Evolutionary conservation across 1,284 basidiomycete genomes (phyloP).

Genomic region (Dichomitus squalens): DNA sequence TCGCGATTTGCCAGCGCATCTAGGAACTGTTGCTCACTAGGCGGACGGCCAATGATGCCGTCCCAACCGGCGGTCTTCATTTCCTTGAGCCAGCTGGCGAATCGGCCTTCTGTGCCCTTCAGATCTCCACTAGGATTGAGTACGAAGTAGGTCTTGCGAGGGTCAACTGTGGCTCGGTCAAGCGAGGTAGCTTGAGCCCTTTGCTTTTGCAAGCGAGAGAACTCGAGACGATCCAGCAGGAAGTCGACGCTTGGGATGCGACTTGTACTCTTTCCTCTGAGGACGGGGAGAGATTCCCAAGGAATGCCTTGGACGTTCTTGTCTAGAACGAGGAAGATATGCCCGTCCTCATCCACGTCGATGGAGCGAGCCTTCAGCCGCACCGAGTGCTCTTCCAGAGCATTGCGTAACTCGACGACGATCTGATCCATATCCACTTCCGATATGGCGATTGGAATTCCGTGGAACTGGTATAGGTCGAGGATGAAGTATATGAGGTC

Average conservation of each 20-base stretch:
- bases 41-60: conserved; percentile 76
- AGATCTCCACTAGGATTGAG: conserved; percentile 95
- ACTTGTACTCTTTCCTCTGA: conserved; percentile 85
- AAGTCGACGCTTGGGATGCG: conserved; percentile 91
- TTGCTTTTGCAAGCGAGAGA: conserved; percentile 48
- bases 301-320: conserved; percentile 89
- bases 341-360: conserved; percentile 50
- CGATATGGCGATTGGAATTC: conserved; percentile 85
- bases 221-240: conserved; percentile 78
- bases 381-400: conserved; percentile 68
- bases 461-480: conserved; percentile 93
- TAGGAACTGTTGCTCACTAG: conserved; percentile 82
- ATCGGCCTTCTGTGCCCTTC: conserved; percentile 80
- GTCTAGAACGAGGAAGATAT: conserved; percentile 90
- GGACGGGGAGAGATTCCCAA: conserved; percentile 93
- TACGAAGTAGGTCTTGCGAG: conserved; percentile 78
- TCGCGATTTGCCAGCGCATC: conserved; percentile 74
- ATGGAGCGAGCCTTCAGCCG: conserved; percentile 37
- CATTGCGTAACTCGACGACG: conserved; percentile 69
- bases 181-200: conserved; percentile 25
- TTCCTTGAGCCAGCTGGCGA: conserved; percentile 73
- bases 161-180: conserved; percentile 61
- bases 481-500: conserved; percentile 94
- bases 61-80: conserved; percentile 81
- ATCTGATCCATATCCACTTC: conserved; percentile 94